A percentile compares a stretch with the other conserved stretches of the same genome.
These are phyloP conservation scores for Pyrenochaeta sp. DNA, from an alignment of 2,329 filamentous ascomycete genomes.

Conservation along the genomic window DNA sequence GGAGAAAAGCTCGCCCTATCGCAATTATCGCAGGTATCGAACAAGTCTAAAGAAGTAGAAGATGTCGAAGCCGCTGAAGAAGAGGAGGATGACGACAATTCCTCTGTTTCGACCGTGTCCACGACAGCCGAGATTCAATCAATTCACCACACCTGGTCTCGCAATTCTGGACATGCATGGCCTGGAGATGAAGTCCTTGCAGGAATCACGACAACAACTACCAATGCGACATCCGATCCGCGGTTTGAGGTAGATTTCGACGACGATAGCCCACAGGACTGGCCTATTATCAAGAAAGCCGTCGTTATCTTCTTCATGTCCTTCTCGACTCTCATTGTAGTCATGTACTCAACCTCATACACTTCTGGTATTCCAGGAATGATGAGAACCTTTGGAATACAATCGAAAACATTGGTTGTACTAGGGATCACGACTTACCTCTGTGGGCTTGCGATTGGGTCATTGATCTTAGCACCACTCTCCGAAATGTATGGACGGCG, in stretches of 20 bases:
- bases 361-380: conserved; percentile 75
- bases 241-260: conserved; percentile 79
- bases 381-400: conserved; percentile 68
- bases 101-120: conserved; percentile 34
- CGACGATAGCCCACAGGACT: conserved; percentile 69
- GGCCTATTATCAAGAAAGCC: conserved; percentile 67
- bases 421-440: conserved; percentile 82
- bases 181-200: conserved; percentile 30
- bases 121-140: conserved; percentile 17
- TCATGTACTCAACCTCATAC: conserved; percentile 77
- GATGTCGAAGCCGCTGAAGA: conserved; percentile 12
- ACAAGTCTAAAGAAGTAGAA: conserved; percentile 7
- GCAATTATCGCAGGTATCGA: too few species aligned
- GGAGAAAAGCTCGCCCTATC: not conserved
- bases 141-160: conserved; percentile 44
- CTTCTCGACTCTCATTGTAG: conserved; percentile 60
- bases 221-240: conserved; percentile 54
- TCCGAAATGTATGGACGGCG: conserved; percentile 73
- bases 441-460: conserved; percentile 74
- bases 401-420: conserved; percentile 68
- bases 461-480: conserved; percentile 75
- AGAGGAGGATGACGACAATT: conserved; percentile 27
- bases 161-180: conserved; percentile 42
- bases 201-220: conserved; percentile 38
- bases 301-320: conserved; percentile 63